These are phyloP conservation scores for Aspergillus pseudoviridinutans DNA, from an alignment of 2,329 filamentous ascomycete species.

Conservation along the genomic window DNA sequence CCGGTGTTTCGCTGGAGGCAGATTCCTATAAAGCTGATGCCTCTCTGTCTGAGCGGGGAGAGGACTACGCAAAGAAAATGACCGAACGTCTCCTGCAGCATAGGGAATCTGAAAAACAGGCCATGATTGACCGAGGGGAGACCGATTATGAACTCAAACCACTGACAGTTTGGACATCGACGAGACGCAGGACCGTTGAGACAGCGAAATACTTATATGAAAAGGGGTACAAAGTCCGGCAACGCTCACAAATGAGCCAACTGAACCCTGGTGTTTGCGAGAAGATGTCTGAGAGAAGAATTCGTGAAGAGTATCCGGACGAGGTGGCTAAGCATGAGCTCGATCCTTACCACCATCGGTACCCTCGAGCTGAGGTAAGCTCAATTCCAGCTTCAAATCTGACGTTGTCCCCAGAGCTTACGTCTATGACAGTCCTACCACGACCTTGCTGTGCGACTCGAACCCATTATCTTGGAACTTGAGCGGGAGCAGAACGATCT, in stretches of 20 bases:
- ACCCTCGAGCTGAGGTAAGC: constrained; percentile 82
- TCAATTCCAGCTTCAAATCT: background rate
- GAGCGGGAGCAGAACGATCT: constrained; percentile 96
- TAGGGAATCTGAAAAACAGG: constrained; percentile 73
- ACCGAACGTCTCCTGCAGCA: constrained; percentile 77
- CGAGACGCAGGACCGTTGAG: constrained; percentile 81
- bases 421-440: constrained; percentile 72
- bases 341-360: constrained; percentile 95
- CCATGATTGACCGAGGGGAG: constrained; percentile 65
- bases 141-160: constrained; percentile 67
- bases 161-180: constrained; percentile 92
- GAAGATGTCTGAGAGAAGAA: constrained; percentile 79
- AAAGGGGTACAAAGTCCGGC: constrained; percentile 78
- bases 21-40: constrained; percentile 92
- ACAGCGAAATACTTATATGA: constrained; percentile 78
- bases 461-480: constrained; percentile 95
- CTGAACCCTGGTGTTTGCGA: constrained; percentile 96
- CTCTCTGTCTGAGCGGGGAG: constrained; percentile 73
- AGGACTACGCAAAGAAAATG: constrained; percentile 80
- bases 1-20: constrained; percentile 80
- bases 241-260: constrained; percentile 94
- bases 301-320: constrained; percentile 78
- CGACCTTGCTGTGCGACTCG: constrained; percentile 93
- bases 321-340: constrained; percentile 89
- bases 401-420: background rate